These are phyloP conservation scores for Fusarium praegraminearum DNA, from an alignment of 2,329 filamentous ascomycete species.

Conservation along the genomic window DNA sequence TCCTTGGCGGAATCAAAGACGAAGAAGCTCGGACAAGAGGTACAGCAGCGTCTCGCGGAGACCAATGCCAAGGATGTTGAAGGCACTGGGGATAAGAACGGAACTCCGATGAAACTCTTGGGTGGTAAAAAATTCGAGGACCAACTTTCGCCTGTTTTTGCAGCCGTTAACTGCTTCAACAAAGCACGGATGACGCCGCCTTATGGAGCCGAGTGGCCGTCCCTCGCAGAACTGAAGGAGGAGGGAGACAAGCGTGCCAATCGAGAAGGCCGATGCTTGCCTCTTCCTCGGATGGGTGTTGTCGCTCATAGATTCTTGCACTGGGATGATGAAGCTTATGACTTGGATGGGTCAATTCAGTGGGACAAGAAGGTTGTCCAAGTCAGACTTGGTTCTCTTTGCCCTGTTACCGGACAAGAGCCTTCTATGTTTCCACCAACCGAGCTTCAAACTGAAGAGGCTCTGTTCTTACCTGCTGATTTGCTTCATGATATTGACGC, in stretches of 20 bases:
- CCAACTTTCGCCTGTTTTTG: conserved; percentile 52
- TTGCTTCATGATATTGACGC: conserved; percentile 26
- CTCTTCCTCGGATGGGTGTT: conserved; percentile 49
- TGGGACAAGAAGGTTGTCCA: conserved; percentile 48
- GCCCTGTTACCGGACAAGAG: conserved; percentile 27
- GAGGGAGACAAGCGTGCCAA: conserved; percentile 50
- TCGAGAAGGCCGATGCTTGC: conserved; percentile 48
- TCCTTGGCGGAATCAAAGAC: conserved; percentile 47
- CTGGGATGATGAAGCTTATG: conserved; percentile 24
- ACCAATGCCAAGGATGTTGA: conserved; percentile 28
- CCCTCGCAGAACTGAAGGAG: conserved; percentile 53
- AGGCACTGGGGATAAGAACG: conserved; percentile 5
- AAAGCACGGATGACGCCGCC: conserved; percentile 29
- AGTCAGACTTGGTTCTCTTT: conserved; percentile 38
- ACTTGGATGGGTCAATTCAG: conserved; percentile 42
- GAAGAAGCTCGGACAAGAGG: conserved; percentile 43
- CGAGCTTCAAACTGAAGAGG: conserved; percentile 21
- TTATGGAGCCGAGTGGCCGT: conserved; percentile 50
- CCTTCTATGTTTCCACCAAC: conserved; percentile 1
- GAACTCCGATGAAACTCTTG: conserved; percentile 41
- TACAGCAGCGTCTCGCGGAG: conserved; percentile 43
- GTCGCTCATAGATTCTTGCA: conserved; percentile 19
- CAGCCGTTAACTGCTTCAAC: conserved; percentile 52
- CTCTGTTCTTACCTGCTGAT: conserved; percentile 13
- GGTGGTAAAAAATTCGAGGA: conserved; percentile 48